phyloP scores from a whole-genome alignment of 192 early-diverging fungal species.

The Gonapodya sp. region DNA sequence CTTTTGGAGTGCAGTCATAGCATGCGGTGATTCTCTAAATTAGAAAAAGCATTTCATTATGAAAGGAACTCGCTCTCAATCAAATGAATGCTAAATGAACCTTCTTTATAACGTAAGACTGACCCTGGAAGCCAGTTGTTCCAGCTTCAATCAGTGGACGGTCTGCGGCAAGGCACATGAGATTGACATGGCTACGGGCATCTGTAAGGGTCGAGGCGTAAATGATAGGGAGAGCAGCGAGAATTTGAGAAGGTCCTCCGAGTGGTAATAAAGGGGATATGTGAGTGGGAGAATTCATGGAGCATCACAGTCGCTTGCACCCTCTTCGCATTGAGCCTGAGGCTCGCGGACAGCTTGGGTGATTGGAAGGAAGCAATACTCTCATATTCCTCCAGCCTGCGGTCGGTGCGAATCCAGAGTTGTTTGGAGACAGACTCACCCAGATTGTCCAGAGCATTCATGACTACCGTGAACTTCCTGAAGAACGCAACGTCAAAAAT shows the following conservation, averaged over 20 bases:
- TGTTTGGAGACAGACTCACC: constrained; percentile 46
- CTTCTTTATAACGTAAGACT: constrained; percentile 78
- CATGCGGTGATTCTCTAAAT: constrained; percentile 59
- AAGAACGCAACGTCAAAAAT: constrained; percentile 85
- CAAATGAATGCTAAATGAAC: constrained; percentile 14
- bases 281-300: too few species aligned
- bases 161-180: constrained; percentile 85
- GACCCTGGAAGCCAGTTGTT: constrained; percentile 88
- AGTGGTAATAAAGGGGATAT: too few species aligned
- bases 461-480: constrained; percentile 72
- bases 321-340: too few species aligned
- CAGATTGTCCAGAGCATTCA: constrained; percentile 95
- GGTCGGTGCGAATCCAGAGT: too few species aligned
- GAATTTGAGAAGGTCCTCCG: too few species aligned
- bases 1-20: constrained; percentile 87
- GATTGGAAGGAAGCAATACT: neutral
- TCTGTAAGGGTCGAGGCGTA: too few species aligned
- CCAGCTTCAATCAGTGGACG: constrained; percentile 94
- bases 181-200: constrained; percentile 87
- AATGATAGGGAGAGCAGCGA: neutral
- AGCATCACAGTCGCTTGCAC: too few species aligned
- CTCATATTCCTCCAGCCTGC: too few species aligned
- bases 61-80: too few species aligned
- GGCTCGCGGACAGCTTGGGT: too few species aligned
- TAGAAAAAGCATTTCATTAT: too few species aligned